These are phyloP conservation scores for Trichosporon coremiiforme DNA, from an alignment of 1,284 basidiomycete genomes.

Conservation along the genomic window DNA sequence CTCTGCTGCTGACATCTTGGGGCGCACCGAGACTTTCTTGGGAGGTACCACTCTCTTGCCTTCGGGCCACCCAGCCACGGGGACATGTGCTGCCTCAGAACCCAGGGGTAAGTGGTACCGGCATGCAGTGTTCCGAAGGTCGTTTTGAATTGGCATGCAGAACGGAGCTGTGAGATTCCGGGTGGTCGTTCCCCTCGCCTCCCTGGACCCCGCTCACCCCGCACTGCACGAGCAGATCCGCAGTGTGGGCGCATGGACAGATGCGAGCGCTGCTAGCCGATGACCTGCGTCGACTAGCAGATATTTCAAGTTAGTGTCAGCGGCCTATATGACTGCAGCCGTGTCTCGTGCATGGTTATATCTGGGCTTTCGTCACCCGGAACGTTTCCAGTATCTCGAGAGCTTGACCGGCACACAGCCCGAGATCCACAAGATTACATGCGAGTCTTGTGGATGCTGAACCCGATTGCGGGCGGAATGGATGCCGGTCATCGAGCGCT, in stretches of 20 bases:
- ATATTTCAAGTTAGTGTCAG: too few species aligned
- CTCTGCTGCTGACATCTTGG: background rate
- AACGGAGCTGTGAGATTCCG: background rate
- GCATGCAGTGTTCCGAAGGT: background rate
- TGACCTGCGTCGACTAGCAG: background rate
- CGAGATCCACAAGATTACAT: background rate
- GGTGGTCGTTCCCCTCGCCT: too few species aligned
- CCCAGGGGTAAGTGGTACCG: background rate
- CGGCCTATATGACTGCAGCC: background rate
- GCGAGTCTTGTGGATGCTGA: too few species aligned
- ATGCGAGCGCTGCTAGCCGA: background rate
- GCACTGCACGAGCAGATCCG: background rate
- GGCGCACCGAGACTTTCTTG: background rate
- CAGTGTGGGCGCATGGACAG: background rate
- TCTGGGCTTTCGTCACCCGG: background rate
- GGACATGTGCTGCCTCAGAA: too few species aligned
- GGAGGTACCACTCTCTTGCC: conserved; percentile 4
- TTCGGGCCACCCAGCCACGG: background rate
- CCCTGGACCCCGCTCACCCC: background rate
- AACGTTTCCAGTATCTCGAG: background rate
- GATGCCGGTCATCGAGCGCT: background rate
- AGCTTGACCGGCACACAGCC: background rate
- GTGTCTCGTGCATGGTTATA: background rate
- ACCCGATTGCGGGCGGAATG: background rate
- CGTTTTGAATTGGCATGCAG: background rate